Conservation (phyloP, 148 eudicot species). For the Simmondsia chinensis region DNA sequence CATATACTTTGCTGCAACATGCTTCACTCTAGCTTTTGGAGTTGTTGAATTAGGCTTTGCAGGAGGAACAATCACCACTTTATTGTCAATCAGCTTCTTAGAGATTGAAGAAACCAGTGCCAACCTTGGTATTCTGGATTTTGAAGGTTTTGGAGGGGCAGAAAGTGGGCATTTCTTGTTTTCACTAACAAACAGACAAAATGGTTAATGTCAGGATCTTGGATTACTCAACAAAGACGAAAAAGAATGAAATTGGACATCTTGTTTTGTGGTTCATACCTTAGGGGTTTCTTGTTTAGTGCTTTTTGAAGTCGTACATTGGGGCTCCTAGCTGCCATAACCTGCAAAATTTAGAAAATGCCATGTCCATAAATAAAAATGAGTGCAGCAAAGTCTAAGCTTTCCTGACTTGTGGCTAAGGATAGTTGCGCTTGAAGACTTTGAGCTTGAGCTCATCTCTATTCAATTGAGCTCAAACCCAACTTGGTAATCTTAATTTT, state of each 20-base stretch:
- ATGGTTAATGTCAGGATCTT: background rate
- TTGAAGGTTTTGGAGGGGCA: slow-evolving; percentile 84
- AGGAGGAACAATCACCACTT: slow-evolving; percentile 15
- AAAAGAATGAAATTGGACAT: background rate
- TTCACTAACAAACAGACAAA: slow-evolving; percentile 18
- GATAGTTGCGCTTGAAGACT: too few relatives aligned
- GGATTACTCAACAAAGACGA: background rate
- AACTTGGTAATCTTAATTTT: too few relatives aligned
- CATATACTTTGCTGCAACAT: slow-evolving; percentile 88
- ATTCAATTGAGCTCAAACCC: too few relatives aligned
- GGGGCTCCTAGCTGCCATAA: slow-evolving; percentile 96
- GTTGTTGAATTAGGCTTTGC: slow-evolving; percentile 36
- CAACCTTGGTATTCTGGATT: slow-evolving; percentile 47
- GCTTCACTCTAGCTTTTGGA: slow-evolving; percentile 48
- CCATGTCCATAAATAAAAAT: too few relatives aligned
- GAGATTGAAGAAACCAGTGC: slow-evolving; percentile 53
- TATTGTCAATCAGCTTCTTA: slow-evolving; percentile 26
- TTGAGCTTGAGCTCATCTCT: too few relatives aligned
- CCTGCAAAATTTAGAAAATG: slow-evolving; percentile 37
- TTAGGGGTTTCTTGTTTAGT: slow-evolving; percentile 35
- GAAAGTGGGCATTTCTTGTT: slow-evolving; percentile 58
- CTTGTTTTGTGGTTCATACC: slow-evolving; percentile 16
- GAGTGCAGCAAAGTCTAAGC: too few relatives aligned
- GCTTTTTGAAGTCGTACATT: slow-evolving; percentile 51
- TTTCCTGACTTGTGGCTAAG: too few relatives aligned